phyloP scores from a whole-genome alignment of 129 eudicot species.

The Flaveria linearis region DNA sequence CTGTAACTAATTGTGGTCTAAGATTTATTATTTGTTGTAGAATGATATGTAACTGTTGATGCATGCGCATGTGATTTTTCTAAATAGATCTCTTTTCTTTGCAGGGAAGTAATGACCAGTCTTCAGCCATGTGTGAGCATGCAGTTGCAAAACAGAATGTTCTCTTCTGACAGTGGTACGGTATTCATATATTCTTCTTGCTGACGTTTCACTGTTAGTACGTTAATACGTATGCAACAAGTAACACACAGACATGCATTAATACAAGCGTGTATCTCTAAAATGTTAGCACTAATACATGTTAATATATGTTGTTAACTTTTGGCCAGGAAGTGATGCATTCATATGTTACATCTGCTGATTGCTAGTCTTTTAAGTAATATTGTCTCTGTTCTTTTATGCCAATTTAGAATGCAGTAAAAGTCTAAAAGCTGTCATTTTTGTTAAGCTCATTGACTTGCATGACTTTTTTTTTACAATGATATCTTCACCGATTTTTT shows the following conservation, averaged over 20 bases:
- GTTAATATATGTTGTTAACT: constrained; percentile 1
- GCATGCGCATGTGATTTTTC: constrained; percentile 5
- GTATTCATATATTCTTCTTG: constrained; percentile 12
- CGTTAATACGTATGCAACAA: neutral
- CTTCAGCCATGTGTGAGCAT: constrained; percentile 37
- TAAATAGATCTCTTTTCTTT: constrained; percentile 15
- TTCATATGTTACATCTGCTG: neutral
- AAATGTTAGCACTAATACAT: constrained; percentile 5
- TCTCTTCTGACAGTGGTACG: constrained; percentile 73
- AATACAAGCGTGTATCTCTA: neutral
- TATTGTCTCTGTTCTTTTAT: neutral
- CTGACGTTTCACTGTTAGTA: constrained; percentile 6
- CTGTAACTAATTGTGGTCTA: neutral
- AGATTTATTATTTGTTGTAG: neutral
- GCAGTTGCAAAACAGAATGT: constrained; percentile 49
- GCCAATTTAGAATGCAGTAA: constrained; percentile 8
- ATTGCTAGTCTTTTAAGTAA: constrained; percentile 3
- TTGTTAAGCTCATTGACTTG: neutral
- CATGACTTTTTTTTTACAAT: constrained; percentile 7
- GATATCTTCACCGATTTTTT: neutral
- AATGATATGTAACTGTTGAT: neutral
- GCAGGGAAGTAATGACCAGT: constrained; percentile 56
- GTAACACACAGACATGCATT: constrained; percentile 9
- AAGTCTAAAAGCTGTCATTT: neutral
- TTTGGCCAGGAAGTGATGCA: neutral